These are phyloP conservation scores for Vitis riparia DNA, from an alignment of 164 flowering plant species.

Conservation along the genomic window DNA sequence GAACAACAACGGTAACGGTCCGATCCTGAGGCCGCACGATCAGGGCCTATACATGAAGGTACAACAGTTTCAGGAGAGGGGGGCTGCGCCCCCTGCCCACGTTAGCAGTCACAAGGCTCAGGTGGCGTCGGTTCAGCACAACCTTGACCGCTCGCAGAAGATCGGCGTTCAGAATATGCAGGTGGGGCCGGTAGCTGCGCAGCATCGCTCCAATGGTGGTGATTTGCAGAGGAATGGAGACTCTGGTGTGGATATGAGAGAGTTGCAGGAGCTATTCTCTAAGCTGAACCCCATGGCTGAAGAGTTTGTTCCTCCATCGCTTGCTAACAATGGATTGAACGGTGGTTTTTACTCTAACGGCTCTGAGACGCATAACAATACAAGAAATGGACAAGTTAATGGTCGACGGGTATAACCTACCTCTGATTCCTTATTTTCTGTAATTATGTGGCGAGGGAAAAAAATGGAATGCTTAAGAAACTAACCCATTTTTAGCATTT, in stretches of 20 bases:
- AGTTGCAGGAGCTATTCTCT: constrained; percentile 77
- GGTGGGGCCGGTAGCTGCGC: neutral
- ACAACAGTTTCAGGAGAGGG: constrained; percentile 18
- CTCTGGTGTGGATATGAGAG: constrained; percentile 63
- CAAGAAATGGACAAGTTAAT: constrained; percentile 32
- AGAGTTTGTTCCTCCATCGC: constrained; percentile 86
- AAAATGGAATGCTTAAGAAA: neutral
- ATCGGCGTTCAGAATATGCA: constrained; percentile 9
- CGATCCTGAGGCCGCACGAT: constrained; percentile 17
- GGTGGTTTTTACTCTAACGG: constrained; percentile 32
- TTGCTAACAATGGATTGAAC: constrained; percentile 19
- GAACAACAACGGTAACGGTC: constrained; percentile 14
- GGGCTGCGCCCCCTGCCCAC: constrained; percentile 1
- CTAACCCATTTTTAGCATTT: neutral
- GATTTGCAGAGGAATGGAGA: constrained; percentile 31
- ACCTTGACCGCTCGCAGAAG: neutral
- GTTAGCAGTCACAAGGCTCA: constrained; percentile 9
- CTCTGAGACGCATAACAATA: constrained; percentile 16
- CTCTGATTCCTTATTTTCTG: neutral
- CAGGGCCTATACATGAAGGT: constrained; percentile 19
- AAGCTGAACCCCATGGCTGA: constrained; percentile 90
- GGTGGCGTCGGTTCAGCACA: constrained; percentile 8
- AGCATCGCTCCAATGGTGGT: constrained; percentile 18
- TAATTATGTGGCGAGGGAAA: neutral
- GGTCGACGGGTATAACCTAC: constrained; percentile 11